A percentile compares a stretch with the other conserved stretches of the same genome.
phyloP scores from a whole-genome alignment of 1,284 basidiomycete species.

The Malassezia cuniculi region DNA sequence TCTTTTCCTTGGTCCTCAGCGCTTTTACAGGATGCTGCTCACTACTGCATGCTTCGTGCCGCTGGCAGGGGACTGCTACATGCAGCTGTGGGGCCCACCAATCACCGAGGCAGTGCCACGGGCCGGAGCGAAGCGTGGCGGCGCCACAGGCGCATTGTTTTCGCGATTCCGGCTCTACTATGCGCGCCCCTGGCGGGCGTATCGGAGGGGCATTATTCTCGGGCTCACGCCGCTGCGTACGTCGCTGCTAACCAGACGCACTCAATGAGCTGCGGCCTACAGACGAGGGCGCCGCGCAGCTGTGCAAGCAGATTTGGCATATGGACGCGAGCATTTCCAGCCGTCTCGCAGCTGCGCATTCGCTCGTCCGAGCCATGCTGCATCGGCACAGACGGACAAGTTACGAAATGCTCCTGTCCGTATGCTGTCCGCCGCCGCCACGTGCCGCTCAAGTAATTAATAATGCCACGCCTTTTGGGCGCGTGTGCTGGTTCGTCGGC shows the following conservation, averaged over 20 bases:
- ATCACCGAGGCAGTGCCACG: slow-evolving; percentile 51
- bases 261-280: no score
- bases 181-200: neutral
- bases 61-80: slow-evolving; percentile 57
- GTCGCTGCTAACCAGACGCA: no score
- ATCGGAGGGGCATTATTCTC: slow-evolving; percentile 3
- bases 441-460: no score
- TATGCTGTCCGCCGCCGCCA: slow-evolving; percentile 62
- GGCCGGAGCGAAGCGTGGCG: neutral
- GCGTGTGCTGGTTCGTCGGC: slow-evolving; percentile 47
- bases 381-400: slow-evolving; percentile 59
- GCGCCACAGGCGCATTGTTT: neutral
- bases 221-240: slow-evolving; percentile 3
- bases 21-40: slow-evolving; percentile 61
- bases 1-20: slow-evolving; percentile 56
- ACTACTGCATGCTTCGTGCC: slow-evolving; percentile 63
- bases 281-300: no score
- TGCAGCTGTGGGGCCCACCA: slow-evolving; percentile 62
- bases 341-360: slow-evolving; percentile 53
- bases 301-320: no score
- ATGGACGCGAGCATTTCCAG: slow-evolving; percentile 46
- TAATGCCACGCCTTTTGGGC: slow-evolving; percentile 53
- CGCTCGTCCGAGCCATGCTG: slow-evolving; percentile 55
- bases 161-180: neutral
- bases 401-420: slow-evolving; percentile 57